These are phyloP conservation scores for Geranium brycei DNA, from an alignment of 345 rosid species.

Conservation along the genomic window DNA sequence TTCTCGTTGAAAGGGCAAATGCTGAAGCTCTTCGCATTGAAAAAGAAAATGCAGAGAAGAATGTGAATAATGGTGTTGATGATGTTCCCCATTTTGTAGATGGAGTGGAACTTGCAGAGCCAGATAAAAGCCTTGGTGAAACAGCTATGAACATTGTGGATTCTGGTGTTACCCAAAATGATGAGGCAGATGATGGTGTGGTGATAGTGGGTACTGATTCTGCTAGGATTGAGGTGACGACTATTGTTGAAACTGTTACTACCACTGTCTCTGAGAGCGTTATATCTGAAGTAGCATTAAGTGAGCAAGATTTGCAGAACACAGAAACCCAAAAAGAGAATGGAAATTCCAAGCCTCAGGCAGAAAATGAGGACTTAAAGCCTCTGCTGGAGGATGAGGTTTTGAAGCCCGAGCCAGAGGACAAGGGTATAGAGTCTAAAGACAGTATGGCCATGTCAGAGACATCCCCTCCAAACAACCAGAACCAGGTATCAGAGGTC, in stretches of 20 bases:
- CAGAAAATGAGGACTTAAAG: slow-evolving; percentile 5
- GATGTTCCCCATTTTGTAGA: too few species aligned
- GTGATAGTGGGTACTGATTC: slow-evolving; percentile 12
- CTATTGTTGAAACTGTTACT: slow-evolving; percentile 2
- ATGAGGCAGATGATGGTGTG: slow-evolving; percentile 28
- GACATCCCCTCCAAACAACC: slow-evolving; percentile 52
- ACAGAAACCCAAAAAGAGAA: slow-evolving; percentile 16
- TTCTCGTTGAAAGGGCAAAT: slow-evolving; percentile 25
- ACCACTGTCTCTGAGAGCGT: slow-evolving; percentile 3
- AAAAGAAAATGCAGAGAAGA: slow-evolving; percentile 13
- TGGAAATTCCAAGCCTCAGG: slow-evolving; percentile 5
- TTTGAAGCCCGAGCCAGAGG: slow-evolving; percentile 24
- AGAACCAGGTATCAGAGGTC: slow-evolving; percentile 99
- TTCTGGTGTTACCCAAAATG: slow-evolving; percentile 10
- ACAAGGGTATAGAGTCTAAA: slow-evolving; percentile 31
- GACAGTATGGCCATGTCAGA: slow-evolving; percentile 37
- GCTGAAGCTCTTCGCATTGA: slow-evolving; percentile 4
- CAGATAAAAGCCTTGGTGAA: slow-evolving; percentile 16
- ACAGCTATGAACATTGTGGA: slow-evolving; percentile 9
- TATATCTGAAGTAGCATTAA: slow-evolving; percentile 20
- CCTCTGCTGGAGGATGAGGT: slow-evolving; percentile 21
- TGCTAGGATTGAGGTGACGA: slow-evolving; percentile 14
- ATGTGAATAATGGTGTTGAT: slow-evolving; percentile 21
- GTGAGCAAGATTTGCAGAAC: slow-evolving; percentile 23
- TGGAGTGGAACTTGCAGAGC: slow-evolving; percentile 13